phyloP scores from a whole-genome alignment of 2,329 filamentous ascomycete genomes.

The Boeremia exigua region DNA sequence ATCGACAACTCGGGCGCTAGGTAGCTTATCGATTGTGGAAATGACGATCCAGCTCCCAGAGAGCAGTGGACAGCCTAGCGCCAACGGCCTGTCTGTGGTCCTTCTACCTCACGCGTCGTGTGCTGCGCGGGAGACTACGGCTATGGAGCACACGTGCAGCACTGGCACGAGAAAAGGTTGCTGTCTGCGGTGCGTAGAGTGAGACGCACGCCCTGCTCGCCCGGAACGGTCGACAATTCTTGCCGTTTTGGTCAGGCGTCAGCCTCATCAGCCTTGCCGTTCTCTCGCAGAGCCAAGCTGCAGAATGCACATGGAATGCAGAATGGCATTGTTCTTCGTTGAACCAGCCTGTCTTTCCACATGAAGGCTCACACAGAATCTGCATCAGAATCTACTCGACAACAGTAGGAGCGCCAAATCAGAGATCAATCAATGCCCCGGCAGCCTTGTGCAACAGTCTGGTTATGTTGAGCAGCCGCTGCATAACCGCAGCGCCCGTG shows the following conservation, averaged over 20 bases:
- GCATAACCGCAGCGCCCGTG: neutral
- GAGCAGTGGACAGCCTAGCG: neutral
- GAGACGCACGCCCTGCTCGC: conserved; percentile 1
- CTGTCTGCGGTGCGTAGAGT: neutral
- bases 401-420: no score
- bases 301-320: neutral
- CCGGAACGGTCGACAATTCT: conserved; percentile 2
- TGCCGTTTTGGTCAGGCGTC: conserved; percentile 1
- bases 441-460: no score
- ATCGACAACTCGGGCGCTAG: conserved; percentile 9
- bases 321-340: no score
- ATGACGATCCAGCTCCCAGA: neutral
- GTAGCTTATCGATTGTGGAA: conserved; percentile 12
- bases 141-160: neutral
- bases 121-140: neutral
- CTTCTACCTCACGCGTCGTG: neutral
- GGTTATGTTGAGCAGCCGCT: no score
- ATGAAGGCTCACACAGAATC: no score
- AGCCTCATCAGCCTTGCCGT: conserved; percentile 8
- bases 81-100: neutral
- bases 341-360: no score
- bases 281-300: neutral
- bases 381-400: no score
- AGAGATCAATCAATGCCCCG: no score
- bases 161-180: neutral